Evolutionary conservation across 768 basidiomycete species (phyloP).

Genomic region (Erythrobasidium yunnanense): DNA sequence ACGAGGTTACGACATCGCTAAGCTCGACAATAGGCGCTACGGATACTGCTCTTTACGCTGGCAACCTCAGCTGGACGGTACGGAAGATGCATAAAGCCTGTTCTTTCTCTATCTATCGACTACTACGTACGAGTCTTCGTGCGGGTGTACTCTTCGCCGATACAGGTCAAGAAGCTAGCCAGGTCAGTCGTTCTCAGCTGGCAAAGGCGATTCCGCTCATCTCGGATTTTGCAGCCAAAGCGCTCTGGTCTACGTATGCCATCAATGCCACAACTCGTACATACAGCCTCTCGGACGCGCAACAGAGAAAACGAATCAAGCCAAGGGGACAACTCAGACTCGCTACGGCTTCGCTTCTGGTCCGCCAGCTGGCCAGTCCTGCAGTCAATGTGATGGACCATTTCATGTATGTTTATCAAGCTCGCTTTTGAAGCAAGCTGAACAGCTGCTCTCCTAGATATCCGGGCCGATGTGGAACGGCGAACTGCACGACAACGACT

Average conservation of each 20-base stretch:
- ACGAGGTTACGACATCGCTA: background rate
- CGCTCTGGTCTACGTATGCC: constrained; percentile 71
- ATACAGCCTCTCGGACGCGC: constrained; percentile 76
- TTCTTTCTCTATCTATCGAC: constrained; percentile 85
- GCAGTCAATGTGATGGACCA: constrained; percentile 67
- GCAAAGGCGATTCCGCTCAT: background rate
- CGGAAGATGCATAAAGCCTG: constrained; percentile 72
- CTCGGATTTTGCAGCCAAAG: constrained; percentile 54
- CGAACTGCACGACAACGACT: constrained; percentile 64
- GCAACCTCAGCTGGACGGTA: constrained; percentile 82
- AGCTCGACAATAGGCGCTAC: constrained; percentile 54
- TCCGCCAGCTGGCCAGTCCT: constrained; percentile 53
- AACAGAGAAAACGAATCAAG: constrained; percentile 40
- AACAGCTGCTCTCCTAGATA: constrained; percentile 43
- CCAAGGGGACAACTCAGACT: constrained; percentile 48
- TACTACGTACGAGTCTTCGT: constrained; percentile 93
- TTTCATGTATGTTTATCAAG: constrained; percentile 55
- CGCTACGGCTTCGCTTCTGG: constrained; percentile 57
- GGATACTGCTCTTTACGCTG: constrained; percentile 75
- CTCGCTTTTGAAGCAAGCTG: background rate
- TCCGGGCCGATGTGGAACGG: constrained; percentile 92
- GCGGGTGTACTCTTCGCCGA: constrained; percentile 58
- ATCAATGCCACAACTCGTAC: constrained; percentile 67
- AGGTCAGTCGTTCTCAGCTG: constrained; percentile 49
- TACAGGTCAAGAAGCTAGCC: constrained; percentile 70